Conservation (phyloP, 164 flowering plant species). For the Taxillus chinensis region DNA sequence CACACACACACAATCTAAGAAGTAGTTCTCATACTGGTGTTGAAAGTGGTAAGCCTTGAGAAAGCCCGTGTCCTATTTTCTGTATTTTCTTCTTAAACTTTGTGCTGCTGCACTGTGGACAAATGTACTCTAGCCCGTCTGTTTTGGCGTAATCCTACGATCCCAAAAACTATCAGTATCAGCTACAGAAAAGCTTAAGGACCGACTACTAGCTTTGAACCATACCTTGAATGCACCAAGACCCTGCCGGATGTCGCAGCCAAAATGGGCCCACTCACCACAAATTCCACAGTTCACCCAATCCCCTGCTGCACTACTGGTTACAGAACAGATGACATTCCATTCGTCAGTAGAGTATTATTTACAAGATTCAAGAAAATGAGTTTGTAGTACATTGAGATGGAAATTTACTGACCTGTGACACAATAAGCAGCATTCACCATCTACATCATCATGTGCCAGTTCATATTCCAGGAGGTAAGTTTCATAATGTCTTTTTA, state of each 20-base stretch:
- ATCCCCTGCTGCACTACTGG: conserved; percentile 98
- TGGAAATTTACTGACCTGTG: conserved; percentile 52
- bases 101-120: conserved; percentile 84
- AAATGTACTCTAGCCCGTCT: conserved; percentile 91
- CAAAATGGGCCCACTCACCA: conserved; percentile 99
- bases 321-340: not conserved
- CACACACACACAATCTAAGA: too few species aligned
- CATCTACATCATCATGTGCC: conserved; percentile 99
- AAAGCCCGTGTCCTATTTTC: conserved; percentile 53
- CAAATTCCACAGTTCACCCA: conserved; percentile 99
- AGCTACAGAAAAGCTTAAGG: not conserved
- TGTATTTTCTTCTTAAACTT: conserved; percentile 61
- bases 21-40: conserved; percentile 4
- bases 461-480: conserved; percentile 90
- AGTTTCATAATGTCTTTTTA: conserved; percentile 93
- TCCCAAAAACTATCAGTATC: not conserved
- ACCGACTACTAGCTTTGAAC: not conserved
- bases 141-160: conserved; percentile 98
- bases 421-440: conserved; percentile 94
- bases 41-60: not conserved
- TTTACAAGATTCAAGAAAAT: not conserved
- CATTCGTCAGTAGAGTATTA: not conserved
- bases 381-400: conserved; percentile 10
- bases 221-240: conserved; percentile 95
- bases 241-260: conserved; percentile 92